A percentile compares a stretch with the other conserved stretches of the same genome.
Conservation (phyloP, 305 asterid genomes). For the Salvia sclarea region DNA sequence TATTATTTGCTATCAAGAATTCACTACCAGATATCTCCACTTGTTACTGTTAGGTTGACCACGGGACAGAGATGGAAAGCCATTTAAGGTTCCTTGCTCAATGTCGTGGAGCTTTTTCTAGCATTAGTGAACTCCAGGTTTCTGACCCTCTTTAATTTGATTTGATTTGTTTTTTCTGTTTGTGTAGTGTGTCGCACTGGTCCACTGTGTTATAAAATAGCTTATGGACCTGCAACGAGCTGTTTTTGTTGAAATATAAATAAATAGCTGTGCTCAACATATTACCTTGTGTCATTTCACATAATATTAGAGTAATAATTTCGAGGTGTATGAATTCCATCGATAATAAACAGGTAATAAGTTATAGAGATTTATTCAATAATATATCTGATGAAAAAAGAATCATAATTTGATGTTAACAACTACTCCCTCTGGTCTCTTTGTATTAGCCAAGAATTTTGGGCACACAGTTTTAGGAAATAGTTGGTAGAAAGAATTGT, state of each 20-base stretch:
- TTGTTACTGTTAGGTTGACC: slow-evolving; percentile 64
- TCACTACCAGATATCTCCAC: slow-evolving; percentile 21
- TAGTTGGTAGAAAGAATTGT: too few relatives aligned
- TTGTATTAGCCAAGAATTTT: too few relatives aligned
- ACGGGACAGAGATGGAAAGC: slow-evolving; percentile 56
- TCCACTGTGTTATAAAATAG: slow-evolving; percentile 6
- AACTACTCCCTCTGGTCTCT: too few relatives aligned
- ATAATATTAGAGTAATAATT: background rate
- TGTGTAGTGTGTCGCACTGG: slow-evolving; percentile 13
- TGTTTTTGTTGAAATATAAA: background rate
- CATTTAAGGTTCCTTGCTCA: slow-evolving; percentile 73
- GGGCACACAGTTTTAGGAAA: too few relatives aligned
- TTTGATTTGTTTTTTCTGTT: background rate
- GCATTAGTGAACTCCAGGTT: slow-evolving; percentile 77
- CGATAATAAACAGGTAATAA: slow-evolving; percentile 6
- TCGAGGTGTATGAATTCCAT: slow-evolving; percentile 7
- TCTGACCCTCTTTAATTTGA: slow-evolving; percentile 15
- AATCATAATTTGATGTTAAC: background rate
- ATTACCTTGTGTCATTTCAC: slow-evolving; percentile 11
- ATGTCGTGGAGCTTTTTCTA: slow-evolving; percentile 81
- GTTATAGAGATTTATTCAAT: background rate
- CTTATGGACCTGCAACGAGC: slow-evolving; percentile 3
- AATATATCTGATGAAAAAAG: background rate
- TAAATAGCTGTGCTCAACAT: slow-evolving; percentile 8
- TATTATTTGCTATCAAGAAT: slow-evolving; percentile 29